Evolutionary conservation across 345 rosid genomes (phyloP), one percentile per base, ranked within the genome.

Genomic region (Corymbia maculata): DNA sequence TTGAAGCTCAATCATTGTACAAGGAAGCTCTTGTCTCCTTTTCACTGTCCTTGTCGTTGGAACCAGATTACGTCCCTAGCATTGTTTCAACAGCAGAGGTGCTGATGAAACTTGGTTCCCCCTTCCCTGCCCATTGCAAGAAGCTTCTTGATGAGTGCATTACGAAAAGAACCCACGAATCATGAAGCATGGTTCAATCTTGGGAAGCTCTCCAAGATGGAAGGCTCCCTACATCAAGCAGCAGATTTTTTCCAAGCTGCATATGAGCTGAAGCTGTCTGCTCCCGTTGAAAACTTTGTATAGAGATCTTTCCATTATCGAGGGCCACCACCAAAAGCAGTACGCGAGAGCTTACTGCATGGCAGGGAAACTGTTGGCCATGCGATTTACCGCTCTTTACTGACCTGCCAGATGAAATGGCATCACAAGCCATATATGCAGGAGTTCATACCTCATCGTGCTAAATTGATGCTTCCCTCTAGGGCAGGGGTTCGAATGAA

Each of bases 181-280:
- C 96, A 95, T 19, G 92, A 94, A 51, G 97, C 96, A 7, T 98
- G 99, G 98, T 92, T 94, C 94, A 94, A 95, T 90, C 96, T 98
- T 30, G 99, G 98, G 53, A 86, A 91, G 86, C 94, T 97, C 89
- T 93, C 97, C 86, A 96, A 95, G 90, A 91, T 82, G 95, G 98
- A 98, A 92, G 99, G 99, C 88, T 93, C 93, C 8, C 86, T 93
- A 45, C 94, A 93, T 61, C 97, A 94, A 92, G 99, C 99, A 32
- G 98, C 98, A 50, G 98, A 98, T 49, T 98, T 90, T 91, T 96
- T 95, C 90, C 98, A 98, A 91, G 99, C 99, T 85, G 98, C 99
- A 10, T 94, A 95, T 90, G 98, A 98, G 87, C 97, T 98, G 57
- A 87, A 94, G 90, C 89, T 92, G 45, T 94, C 98, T 6, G 96